These are phyloP conservation scores for Aspergillus felis DNA, from an alignment of 2,329 filamentous ascomycete genomes.

Conservation along the genomic window DNA sequence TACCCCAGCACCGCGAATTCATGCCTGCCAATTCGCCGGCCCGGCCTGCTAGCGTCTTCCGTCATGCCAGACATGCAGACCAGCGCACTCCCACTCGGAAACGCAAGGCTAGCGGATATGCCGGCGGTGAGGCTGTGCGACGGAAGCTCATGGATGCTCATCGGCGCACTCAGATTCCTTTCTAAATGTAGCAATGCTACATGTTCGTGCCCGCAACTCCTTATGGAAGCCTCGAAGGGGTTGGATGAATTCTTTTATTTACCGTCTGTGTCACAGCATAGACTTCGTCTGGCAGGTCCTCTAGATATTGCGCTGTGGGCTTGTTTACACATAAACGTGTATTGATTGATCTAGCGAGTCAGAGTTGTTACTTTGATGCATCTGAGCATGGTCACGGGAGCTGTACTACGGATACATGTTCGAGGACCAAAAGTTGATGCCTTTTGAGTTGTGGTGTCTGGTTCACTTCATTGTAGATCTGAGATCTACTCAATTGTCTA, in stretches of 20 bases:
- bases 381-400: background rate
- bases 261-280: constrained; percentile 3
- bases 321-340: constrained; percentile 13
- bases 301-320: background rate
- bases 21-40: constrained; percentile 43
- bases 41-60: constrained; percentile 41
- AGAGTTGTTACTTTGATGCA: background rate
- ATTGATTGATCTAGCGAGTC: background rate
- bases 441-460: constrained; percentile 5
- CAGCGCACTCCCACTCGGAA: constrained; percentile 40
- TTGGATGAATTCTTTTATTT: background rate
- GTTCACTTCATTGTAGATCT: background rate
- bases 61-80: constrained; percentile 38
- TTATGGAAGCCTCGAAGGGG: background rate
- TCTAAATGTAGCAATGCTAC: constrained; percentile 17
- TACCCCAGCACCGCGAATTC: constrained; percentile 44
- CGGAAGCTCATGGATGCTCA: constrained; percentile 44
- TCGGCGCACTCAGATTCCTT: constrained; percentile 35
- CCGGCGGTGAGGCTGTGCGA: constrained; percentile 40
- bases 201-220: background rate
- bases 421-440: constrained; percentile 16
- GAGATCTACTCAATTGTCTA: background rate
- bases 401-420: background rate
- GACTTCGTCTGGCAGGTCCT: background rate
- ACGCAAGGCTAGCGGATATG: constrained; percentile 35